Evolutionary conservation across 2,329 filamentous ascomycete genomes (phyloP), one percentile per base, ranked within the genome.

Genomic region (Epichloe amarillans): DNA sequence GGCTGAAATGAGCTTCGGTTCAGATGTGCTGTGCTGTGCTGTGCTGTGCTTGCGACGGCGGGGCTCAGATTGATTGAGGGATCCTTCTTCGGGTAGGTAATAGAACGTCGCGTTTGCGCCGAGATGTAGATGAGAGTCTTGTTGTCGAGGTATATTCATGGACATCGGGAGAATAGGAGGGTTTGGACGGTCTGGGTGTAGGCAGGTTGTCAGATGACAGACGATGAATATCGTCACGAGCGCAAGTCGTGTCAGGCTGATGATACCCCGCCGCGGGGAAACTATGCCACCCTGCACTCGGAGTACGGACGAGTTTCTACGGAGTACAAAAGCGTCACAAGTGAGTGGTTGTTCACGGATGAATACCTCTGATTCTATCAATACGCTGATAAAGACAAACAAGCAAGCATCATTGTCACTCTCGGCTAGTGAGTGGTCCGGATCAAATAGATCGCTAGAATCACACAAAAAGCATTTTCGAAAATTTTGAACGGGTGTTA

Each of bases 221-320:
- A 12, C 30, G 5, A 38, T 30, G 38, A 50, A 50, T 26, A 30
- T 50, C 52, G 56, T 58, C 55, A 59, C 55, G 56, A 55, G 56
- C 52, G 51, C 48, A 23, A 26, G 33, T 19, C 12, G 42, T 50
- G 30, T 45, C 47, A 53, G 53, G 55, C 56, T 47, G 54, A 55
- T 58, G 57, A 47, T 38, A 36, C 58, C 58, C 58, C 58, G 58
- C 58, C 51, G 58, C 55, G 57, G 56, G 57, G 30, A 26, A 35
- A 35, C 41, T 30, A 23, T 23, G 23, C 23, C 23, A 26, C 23
- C 23, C 23, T 26, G 23, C 23, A 26, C 23, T 26, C 23, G 23
- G 23, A 26, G 23, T 26, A 7, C 23, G 23, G 7, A 26, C 23
- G 26, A 26, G 7, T 26, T 26, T 30, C 8, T 10, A 10, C 26